These are phyloP conservation scores for Salvia miltiorrhiza DNA, from an alignment of 257 asterid species.

Conservation along the genomic window DNA sequence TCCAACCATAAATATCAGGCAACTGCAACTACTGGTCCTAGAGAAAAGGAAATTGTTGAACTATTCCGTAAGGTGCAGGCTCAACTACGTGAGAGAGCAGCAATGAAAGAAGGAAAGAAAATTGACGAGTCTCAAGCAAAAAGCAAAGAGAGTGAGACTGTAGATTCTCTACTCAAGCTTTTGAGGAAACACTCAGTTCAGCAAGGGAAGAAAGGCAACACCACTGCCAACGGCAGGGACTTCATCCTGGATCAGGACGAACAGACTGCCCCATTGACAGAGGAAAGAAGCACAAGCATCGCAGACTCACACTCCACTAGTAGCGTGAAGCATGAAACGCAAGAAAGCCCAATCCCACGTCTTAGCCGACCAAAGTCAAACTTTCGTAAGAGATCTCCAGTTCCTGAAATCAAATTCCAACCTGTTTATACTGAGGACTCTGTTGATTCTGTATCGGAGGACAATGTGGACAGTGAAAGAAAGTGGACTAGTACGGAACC, in stretches of 20 bases:
- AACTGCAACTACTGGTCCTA: slow-evolving; percentile 73
- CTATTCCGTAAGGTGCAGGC: slow-evolving; percentile 93
- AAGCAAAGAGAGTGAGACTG: slow-evolving; percentile 84
- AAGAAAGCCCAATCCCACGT: slow-evolving; percentile 39
- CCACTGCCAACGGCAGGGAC: slow-evolving; percentile 35
- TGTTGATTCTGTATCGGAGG: slow-evolving; percentile 25
- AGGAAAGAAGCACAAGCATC: slow-evolving; percentile 30
- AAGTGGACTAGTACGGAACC: slow-evolving; percentile 22
- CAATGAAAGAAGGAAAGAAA: slow-evolving; percentile 71
- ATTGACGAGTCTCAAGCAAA: slow-evolving; percentile 52
- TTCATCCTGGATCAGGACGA: slow-evolving; percentile 56
- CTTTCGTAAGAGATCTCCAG: slow-evolving; percentile 79
- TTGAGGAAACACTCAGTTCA: slow-evolving; percentile 84
- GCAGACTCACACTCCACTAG: slow-evolving; percentile 31
- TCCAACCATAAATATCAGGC: slow-evolving; percentile 58
- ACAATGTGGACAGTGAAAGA: slow-evolving; percentile 11
- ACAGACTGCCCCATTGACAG: slow-evolving; percentile 30
- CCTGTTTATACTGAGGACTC: slow-evolving; percentile 38
- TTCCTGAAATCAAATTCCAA: slow-evolving; percentile 54
- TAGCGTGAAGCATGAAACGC: slow-evolving; percentile 33
- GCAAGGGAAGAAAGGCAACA: slow-evolving; percentile 58
- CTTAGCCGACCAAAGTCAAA: slow-evolving; percentile 68
- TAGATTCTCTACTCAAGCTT: slow-evolving; percentile 92
- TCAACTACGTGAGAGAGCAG: slow-evolving; percentile 80
- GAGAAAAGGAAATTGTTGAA: slow-evolving; percentile 91